A percentile compares a stretch with the other conserved stretches of the same genome.
These are phyloP conservation scores for Perkinsus chesapeaki DNA, from an alignment of 169 alveolate genomes.

Conservation along the genomic window DNA sequence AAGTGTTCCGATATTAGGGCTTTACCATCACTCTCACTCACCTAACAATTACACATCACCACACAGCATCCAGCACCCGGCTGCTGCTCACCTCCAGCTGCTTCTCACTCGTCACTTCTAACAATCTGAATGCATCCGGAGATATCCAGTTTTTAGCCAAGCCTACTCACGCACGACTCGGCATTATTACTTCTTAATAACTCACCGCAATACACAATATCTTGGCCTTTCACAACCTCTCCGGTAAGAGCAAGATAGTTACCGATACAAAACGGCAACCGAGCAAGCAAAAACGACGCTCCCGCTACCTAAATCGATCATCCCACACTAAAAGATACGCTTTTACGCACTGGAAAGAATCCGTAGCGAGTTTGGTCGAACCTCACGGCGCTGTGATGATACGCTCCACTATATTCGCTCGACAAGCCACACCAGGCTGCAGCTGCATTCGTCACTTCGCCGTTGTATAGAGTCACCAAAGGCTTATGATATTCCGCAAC, in stretches of 20 bases:
- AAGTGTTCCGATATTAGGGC: background rate
- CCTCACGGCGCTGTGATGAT: background rate
- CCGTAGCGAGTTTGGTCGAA: background rate
- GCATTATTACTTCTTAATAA: too few relatives aligned
- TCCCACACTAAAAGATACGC: background rate
- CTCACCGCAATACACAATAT: background rate
- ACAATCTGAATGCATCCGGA: background rate
- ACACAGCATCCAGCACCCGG: background rate
- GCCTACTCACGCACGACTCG: too few relatives aligned
- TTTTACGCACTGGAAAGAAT: background rate
- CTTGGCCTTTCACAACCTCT: background rate
- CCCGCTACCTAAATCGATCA: background rate
- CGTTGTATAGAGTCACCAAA: background rate
- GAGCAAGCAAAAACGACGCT: background rate
- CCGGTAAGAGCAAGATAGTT: background rate
- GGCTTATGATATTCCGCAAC: background rate
- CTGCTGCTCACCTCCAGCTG: background rate
- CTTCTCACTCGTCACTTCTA: background rate
- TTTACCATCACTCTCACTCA: background rate
- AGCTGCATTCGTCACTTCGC: background rate
- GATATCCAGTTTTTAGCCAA: background rate
- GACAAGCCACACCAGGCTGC: background rate
- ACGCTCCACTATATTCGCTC: background rate
- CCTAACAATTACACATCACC: background rate
- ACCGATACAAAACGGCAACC: background rate